Percentiles rank a stretch among this genome's conserved stretches.
These are phyloP conservation scores for Pseudocercospora musae DNA, from an alignment of 2,329 filamentous ascomycete genomes.

Conservation along the genomic window DNA sequence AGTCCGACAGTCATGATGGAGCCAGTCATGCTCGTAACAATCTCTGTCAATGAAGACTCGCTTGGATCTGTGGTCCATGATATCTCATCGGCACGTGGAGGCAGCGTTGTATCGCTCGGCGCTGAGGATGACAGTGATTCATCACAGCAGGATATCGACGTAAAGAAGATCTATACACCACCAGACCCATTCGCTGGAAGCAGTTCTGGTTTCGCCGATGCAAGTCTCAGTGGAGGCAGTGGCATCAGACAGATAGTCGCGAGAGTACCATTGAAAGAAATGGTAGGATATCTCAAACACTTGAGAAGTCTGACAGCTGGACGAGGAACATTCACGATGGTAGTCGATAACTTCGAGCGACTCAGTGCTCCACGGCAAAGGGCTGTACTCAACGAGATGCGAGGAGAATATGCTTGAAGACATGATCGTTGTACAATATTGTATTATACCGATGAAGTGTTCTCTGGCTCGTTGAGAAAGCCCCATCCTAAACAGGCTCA, in stretches of 20 bases:
- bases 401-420: slow-evolving; percentile 26
- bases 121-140: slow-evolving; percentile 29
- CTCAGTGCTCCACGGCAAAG: slow-evolving; percentile 61
- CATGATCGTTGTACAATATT: neutral
- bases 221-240: slow-evolving; percentile 14
- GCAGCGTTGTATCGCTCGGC: slow-evolving; percentile 68
- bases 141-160: slow-evolving; percentile 54
- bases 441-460: neutral
- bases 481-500: slow-evolving; percentile 18
- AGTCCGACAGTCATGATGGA: slow-evolving; percentile 70
- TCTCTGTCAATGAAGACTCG: slow-evolving; percentile 77
- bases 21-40: slow-evolving; percentile 86
- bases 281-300: slow-evolving; percentile 91
- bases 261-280: slow-evolving; percentile 88
- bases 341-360: slow-evolving; percentile 66
- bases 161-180: slow-evolving; percentile 76
- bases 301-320: slow-evolving; percentile 85
- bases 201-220: slow-evolving; percentile 9
- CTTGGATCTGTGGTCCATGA: slow-evolving; percentile 82
- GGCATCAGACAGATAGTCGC: slow-evolving; percentile 63
- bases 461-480: neutral
- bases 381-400: slow-evolving; percentile 47
- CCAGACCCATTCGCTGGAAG: slow-evolving; percentile 69
- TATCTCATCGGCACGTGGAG: slow-evolving; percentile 69
- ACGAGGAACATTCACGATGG: slow-evolving; percentile 73